These are phyloP conservation scores for Fulvia fulva DNA, from an alignment of 2,329 filamentous ascomycete species.

Conservation along the genomic window DNA sequence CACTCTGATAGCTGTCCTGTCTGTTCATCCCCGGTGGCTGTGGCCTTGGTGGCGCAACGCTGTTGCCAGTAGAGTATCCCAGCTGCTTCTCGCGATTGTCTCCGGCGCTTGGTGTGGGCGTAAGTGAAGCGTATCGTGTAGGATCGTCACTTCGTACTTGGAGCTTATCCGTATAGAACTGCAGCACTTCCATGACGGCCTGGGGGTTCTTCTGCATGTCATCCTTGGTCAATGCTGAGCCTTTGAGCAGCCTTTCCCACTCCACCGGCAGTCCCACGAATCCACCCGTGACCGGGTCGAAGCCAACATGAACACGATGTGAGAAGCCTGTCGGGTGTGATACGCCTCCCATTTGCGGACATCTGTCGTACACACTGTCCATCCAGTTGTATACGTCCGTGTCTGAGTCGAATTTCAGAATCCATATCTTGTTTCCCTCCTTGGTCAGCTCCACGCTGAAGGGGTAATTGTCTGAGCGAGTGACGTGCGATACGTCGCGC, in stretches of 20 bases:
- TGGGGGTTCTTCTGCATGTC: slow-evolving; percentile 94
- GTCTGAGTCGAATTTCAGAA: slow-evolving; percentile 90
- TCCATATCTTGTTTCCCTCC: slow-evolving; percentile 78
- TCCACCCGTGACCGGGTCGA: slow-evolving; percentile 89
- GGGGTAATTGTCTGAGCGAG: slow-evolving; percentile 83
- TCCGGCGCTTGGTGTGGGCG: slow-evolving; percentile 60
- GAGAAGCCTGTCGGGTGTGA: slow-evolving; percentile 98
- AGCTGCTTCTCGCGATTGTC: slow-evolving; percentile 46
- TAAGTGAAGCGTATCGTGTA: slow-evolving; percentile 62
- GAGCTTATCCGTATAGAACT: slow-evolving; percentile 77
- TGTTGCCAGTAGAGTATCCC: slow-evolving; percentile 44
- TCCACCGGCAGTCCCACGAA: slow-evolving; percentile 92
- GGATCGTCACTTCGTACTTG: slow-evolving; percentile 71
- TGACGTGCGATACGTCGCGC: slow-evolving; percentile 83
- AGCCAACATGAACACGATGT: slow-evolving; percentile 94
- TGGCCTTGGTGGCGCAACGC: slow-evolving; percentile 48
- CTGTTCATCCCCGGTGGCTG: slow-evolving; percentile 43
- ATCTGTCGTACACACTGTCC: slow-evolving; percentile 93
- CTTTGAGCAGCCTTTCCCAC: slow-evolving; percentile 95
- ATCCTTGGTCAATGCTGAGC: slow-evolving; percentile 95
- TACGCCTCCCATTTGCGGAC: slow-evolving; percentile 94
- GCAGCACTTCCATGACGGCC: slow-evolving; percentile 69
- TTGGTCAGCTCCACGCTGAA: slow-evolving; percentile 94
- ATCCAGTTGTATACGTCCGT: slow-evolving; percentile 99
- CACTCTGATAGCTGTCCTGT: slow-evolving; percentile 44